These are phyloP conservation scores for Ganoderma sinense DNA, from an alignment of 1,284 basidiomycete genomes.

Conservation along the genomic window DNA sequence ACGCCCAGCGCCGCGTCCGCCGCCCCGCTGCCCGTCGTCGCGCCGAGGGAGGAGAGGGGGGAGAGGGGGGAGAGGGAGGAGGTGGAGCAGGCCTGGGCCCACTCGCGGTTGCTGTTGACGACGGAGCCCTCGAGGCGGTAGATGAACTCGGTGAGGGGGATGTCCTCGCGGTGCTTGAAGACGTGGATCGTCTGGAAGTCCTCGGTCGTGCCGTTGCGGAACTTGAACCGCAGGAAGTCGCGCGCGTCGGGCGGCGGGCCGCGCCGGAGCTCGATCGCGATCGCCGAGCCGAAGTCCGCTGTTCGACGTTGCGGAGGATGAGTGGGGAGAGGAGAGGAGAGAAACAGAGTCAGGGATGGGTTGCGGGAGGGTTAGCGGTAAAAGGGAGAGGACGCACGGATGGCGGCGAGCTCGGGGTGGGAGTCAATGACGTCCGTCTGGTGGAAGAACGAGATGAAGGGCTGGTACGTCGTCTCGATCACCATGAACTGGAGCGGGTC, in stretches of 20 bases:
- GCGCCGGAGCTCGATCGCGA: conserved; percentile 82
- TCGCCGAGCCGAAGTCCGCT: conserved; percentile 83
- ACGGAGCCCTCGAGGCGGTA: conserved; percentile 76
- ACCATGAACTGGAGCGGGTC: conserved; percentile 82
- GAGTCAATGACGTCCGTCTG: conserved; percentile 68
- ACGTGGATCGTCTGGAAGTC: conserved; percentile 69
- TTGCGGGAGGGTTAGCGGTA: background rate
- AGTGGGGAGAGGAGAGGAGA: conserved; percentile 5
- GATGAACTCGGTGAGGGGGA: conserved; percentile 81
- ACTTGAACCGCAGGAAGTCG: conserved; percentile 83
- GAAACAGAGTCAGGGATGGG: conserved; percentile 17
- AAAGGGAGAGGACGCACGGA: conserved; percentile 55
- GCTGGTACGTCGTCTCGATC: conserved; percentile 85
- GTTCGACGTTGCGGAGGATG: no score
- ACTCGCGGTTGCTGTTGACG: conserved; percentile 73
- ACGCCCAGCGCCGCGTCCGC: conserved; percentile 55
- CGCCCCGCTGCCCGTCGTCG: conserved; percentile 43
- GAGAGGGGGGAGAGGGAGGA: conserved; percentile 32
- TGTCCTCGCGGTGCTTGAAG: conserved; percentile 73
- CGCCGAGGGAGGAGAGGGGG: conserved; percentile 36
- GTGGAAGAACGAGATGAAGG: conserved; percentile 88
- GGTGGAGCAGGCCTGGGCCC: conserved; percentile 64
- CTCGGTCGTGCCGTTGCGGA: conserved; percentile 81
- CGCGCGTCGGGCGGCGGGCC: conserved; percentile 76
- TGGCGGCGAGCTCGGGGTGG: conserved; percentile 64